These are phyloP conservation scores for Leucoagaricus sp. DNA, from an alignment of 1,284 basidiomycete species.

Conservation along the genomic window DNA sequence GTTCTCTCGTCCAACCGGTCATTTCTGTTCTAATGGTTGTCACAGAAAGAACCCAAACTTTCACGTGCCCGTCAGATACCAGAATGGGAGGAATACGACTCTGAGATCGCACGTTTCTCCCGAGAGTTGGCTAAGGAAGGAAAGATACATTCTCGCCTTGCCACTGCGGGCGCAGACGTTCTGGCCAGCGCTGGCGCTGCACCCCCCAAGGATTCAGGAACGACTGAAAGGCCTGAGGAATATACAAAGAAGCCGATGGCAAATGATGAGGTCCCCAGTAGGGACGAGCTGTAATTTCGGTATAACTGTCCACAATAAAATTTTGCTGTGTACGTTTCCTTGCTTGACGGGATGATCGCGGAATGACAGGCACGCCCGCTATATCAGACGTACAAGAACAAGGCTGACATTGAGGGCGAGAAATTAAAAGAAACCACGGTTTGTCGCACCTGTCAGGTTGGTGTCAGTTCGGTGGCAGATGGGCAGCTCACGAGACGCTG, in stretches of 20 bases:
- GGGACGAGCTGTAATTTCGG: conserved; percentile 11
- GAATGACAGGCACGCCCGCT: background rate
- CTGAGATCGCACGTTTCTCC: conserved; percentile 75
- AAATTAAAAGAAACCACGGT: too few relatives aligned
- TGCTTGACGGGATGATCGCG: background rate
- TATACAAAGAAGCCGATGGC: background rate
- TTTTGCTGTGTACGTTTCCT: background rate
- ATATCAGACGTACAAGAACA: too few relatives aligned
- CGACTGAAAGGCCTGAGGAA: background rate
- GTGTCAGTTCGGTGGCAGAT: background rate
- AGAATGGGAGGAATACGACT: conserved; percentile 95
- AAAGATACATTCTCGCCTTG: conserved; percentile 61
- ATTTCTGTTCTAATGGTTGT: conserved; percentile 6
- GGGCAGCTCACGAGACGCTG: background rate
- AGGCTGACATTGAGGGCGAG: too few relatives aligned
- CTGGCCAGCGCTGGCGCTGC: conserved; percentile 52
- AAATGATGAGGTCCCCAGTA: background rate
- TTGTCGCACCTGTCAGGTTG: background rate
- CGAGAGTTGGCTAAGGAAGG: conserved; percentile 67
- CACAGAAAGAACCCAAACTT: conserved; percentile 94
- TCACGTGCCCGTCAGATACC: conserved; percentile 92
- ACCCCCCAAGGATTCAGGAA: background rate
- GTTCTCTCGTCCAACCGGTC: conserved; percentile 27
- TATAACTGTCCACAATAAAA: conserved; percentile 4
- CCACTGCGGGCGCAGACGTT: conserved; percentile 72